Percentiles rank a stretch among this genome's conserved stretches.
phyloP scores from a whole-genome alignment of 768 basidiomycete genomes.

The Fomitopsis pulvina region DNA sequence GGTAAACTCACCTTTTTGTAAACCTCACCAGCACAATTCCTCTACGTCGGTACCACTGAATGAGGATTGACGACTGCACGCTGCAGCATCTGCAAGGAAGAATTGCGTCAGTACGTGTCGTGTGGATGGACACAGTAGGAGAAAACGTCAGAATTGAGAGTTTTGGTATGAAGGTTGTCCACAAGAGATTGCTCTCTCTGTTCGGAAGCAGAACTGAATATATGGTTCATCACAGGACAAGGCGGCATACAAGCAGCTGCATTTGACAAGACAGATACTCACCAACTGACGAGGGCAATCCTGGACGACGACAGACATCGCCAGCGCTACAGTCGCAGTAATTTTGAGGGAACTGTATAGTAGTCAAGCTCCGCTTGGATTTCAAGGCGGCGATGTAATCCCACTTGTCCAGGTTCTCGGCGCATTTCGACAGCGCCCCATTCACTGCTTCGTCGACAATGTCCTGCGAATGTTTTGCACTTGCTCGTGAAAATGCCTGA shows the following conservation, averaged over 20 bases:
- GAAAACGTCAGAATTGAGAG: constrained; percentile 42
- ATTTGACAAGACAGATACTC: constrained; percentile 11
- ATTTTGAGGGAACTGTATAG: constrained; percentile 36
- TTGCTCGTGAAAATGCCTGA: not conserved
- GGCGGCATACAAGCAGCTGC: not conserved
- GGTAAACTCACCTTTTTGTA: not conserved
- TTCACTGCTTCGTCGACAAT: no score
- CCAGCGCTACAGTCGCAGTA: not conserved
- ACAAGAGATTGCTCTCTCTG: constrained; percentile 62
- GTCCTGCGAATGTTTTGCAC: no score
- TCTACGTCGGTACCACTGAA: no score
- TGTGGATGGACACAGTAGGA: not conserved
- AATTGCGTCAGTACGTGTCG: constrained; percentile 1
- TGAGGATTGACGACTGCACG: no score
- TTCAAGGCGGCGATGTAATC: no score
- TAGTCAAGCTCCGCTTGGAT: constrained; percentile 26
- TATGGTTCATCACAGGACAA: constrained; percentile 37
- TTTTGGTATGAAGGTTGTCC: constrained; percentile 58
- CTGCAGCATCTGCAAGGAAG: not conserved
- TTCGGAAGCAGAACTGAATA: constrained; percentile 85
- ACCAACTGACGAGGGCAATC: constrained; percentile 5
- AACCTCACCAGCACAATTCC: not conserved
- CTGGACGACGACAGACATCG: constrained; percentile 4
- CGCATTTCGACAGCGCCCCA: no score
- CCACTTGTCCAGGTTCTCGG: no score